phyloP scores from a whole-genome alignment of 768 basidiomycete genomes.

The Tulasnella sp. region DNA sequence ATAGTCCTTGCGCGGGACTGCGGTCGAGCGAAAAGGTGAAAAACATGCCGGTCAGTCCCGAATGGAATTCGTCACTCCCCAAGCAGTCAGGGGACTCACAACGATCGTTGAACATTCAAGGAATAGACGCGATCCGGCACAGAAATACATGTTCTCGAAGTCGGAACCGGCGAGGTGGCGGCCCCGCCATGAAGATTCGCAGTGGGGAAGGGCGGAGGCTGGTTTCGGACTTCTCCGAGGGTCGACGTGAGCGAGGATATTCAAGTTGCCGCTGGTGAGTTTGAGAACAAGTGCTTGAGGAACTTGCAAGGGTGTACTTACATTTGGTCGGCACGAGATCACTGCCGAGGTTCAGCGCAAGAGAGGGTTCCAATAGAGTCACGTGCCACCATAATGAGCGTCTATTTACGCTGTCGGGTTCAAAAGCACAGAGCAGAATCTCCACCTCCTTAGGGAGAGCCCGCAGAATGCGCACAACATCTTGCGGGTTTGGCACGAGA shows the following conservation, averaged over 20 bases:
- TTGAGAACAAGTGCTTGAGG: constrained; percentile 7
- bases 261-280: neutral
- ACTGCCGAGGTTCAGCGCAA: too few species aligned
- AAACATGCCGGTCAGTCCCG: constrained; percentile 13
- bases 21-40: neutral
- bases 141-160: constrained; percentile 1
- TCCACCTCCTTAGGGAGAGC: too few species aligned
- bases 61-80: neutral
- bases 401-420: too few species aligned
- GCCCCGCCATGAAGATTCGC: neutral
- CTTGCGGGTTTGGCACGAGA: too few species aligned
- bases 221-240: neutral
- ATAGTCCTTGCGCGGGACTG: constrained; percentile 16
- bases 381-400: too few species aligned
- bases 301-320: too few species aligned
- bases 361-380: too few species aligned
- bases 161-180: neutral
- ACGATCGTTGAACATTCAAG: constrained; percentile 18
- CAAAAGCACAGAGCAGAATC: too few species aligned
- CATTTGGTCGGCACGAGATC: too few species aligned
- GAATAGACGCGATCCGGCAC: constrained; percentile 13
- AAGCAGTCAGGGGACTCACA: neutral
- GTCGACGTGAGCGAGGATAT: constrained; percentile 2
- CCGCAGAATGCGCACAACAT: too few species aligned
- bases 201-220: neutral